Evolutionary conservation across 345 rosid species (phyloP).

Genomic region (Trapa incisa): DNA sequence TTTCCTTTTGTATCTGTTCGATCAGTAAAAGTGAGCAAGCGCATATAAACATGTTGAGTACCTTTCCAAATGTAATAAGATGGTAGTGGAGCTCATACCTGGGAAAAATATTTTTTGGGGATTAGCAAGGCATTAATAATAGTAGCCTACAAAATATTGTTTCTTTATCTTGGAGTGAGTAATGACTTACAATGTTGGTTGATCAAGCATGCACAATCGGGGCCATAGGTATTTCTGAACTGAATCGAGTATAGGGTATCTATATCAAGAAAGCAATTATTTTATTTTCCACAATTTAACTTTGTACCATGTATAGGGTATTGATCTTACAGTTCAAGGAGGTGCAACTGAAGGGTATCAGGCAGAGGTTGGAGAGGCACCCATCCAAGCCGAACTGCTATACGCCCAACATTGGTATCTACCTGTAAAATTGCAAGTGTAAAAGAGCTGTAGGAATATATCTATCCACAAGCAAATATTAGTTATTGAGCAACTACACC

Average conservation of each 20-base stretch:
- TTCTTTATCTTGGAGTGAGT: constrained; percentile 6
- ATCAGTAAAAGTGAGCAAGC: background rate
- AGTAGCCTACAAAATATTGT: background rate
- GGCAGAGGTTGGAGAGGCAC: constrained; percentile 92
- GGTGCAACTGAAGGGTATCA: constrained; percentile 83
- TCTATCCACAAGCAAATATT: background rate
- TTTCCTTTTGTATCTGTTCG: background rate
- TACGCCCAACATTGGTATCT: constrained; percentile 92
- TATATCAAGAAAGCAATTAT: constrained; percentile 11
- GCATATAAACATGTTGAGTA: constrained; percentile 13
- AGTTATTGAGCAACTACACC: constrained; percentile 6
- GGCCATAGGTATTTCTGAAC: constrained; percentile 95
- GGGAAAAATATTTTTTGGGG: background rate
- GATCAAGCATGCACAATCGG: constrained; percentile 89
- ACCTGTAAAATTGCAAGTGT: constrained; percentile 35
- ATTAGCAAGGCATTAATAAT: background rate
- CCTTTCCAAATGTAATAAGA: constrained; percentile 97
- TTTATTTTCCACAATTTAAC: background rate
- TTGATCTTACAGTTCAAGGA: constrained; percentile 67
- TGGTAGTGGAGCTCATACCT: constrained; percentile 96
- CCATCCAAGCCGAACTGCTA: constrained; percentile 96
- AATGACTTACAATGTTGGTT: constrained; percentile 56
- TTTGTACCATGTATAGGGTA: constrained; percentile 8
- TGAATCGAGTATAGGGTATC: constrained; percentile 85
- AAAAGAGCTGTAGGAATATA: too few species aligned